Conservation (phyloP, 257 asterid genomes). For the Linderniella brevidens region DNA sequence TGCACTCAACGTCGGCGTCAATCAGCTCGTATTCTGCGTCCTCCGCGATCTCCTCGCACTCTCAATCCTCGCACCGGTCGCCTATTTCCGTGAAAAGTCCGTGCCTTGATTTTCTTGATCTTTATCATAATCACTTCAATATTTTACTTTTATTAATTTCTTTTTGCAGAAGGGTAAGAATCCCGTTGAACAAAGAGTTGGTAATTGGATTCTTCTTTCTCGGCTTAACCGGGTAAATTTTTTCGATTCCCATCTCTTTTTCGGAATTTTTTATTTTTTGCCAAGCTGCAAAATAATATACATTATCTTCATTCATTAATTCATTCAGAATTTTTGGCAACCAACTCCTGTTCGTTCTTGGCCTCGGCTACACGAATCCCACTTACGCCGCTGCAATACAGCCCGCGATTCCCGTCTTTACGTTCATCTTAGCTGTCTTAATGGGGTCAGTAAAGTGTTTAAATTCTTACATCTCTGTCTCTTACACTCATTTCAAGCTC, state of each 20-base stretch:
- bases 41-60: conserved; percentile 71
- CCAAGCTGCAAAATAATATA: no score
- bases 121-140: no score
- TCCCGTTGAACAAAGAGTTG: conserved; percentile 33
- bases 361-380: conserved; percentile 94
- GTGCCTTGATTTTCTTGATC: conserved; percentile 8
- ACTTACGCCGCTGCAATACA: conserved; percentile 92
- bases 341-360: conserved; percentile 86
- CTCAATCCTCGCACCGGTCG: conserved; percentile 73
- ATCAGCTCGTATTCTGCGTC: conserved; percentile 83
- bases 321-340: conserved; percentile 61
- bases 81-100: conserved; percentile 79
- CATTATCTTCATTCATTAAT: conserved; percentile 7
- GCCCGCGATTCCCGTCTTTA: conserved; percentile 94
- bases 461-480: conserved; percentile 7
- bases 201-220: conserved; percentile 45
- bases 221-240: conserved; percentile 71
- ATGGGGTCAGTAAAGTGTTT: conserved; percentile 64
- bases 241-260: neutral
- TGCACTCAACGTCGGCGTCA: conserved; percentile 85
- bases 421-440: conserved; percentile 66
- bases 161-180: conserved; percentile 42
- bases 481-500: neutral
- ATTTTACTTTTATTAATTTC: neutral
- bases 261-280: conserved; percentile 7